These are phyloP conservation scores for Lodderomyces pseudojiufengensis DNA, from an alignment of 1,139 yeast species.

Conservation along the genomic window DNA sequence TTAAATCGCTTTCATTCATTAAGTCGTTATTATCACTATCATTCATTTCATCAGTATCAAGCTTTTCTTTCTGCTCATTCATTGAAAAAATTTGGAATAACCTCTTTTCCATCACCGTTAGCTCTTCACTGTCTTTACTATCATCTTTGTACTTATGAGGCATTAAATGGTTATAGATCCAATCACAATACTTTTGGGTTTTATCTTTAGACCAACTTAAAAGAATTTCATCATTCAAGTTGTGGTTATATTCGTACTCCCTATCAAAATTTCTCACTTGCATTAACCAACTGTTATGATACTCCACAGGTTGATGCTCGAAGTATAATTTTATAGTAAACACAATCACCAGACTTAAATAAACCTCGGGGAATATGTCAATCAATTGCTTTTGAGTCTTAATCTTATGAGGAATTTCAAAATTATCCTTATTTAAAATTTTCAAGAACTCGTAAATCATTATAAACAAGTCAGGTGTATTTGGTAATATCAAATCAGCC, in stretches of 20 bases:
- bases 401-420: constrained; percentile 2
- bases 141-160: constrained; percentile 18
- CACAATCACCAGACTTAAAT: constrained; percentile 22
- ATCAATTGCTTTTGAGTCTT: not conserved
- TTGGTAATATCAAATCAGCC: constrained; percentile 29
- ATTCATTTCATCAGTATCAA: not conserved
- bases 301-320: constrained; percentile 3
- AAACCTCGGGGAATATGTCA: constrained; percentile 28
- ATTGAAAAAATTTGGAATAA: constrained; percentile 33
- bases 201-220: constrained; percentile 38
- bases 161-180: constrained; percentile 35
- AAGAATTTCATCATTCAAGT: constrained; percentile 23
- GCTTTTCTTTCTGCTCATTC: constrained; percentile 12
- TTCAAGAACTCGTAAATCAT: not conserved
- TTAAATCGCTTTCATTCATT: not conserved
- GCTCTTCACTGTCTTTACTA: constrained; percentile 15
- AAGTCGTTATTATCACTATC: constrained; percentile 1
- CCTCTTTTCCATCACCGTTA: constrained; percentile 31
- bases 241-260: constrained; percentile 18
- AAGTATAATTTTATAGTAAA: constrained; percentile 25
- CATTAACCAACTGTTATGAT: constrained; percentile 21
- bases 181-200: constrained; percentile 37
- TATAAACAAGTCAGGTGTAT: constrained; percentile 27
- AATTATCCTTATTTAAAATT: not conserved
- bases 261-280: constrained; percentile 18